Evolutionary conservation across 2,329 filamentous ascomycete species (phyloP).

Genomic region (Daldinia eschscholtzii): DNA sequence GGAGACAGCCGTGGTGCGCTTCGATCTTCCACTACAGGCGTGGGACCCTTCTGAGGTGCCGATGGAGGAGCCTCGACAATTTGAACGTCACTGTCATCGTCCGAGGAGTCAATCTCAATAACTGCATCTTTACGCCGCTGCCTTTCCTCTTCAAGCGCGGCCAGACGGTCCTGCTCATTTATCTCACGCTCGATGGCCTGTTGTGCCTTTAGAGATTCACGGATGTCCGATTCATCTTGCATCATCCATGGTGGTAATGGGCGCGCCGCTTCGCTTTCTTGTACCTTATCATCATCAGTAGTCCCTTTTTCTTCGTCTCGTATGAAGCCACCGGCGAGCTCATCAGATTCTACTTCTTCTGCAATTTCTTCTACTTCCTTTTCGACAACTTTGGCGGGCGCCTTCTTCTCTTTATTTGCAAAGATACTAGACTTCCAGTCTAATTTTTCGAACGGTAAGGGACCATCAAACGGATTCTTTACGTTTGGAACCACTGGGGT

Average conservation of each 20-base stretch:
- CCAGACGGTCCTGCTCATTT: constrained; percentile 72
- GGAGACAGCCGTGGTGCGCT: constrained; percentile 35
- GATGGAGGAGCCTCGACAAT: constrained; percentile 65
- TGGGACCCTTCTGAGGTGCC: constrained; percentile 49
- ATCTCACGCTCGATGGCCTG: constrained; percentile 69
- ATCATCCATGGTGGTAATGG: constrained; percentile 83
- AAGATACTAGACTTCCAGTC: constrained; percentile 75
- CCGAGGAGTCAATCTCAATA: constrained; percentile 73
- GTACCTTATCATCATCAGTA: constrained; percentile 71
- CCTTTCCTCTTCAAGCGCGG: constrained; percentile 67
- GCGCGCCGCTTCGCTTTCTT: constrained; percentile 59
- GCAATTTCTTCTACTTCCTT: constrained; percentile 25
- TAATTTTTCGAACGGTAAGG: constrained; percentile 91
- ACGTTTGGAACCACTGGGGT: constrained; percentile 62
- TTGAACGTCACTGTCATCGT: constrained; percentile 69
- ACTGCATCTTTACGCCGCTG: constrained; percentile 62
- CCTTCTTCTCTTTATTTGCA: constrained; percentile 56
- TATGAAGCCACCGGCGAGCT: constrained; percentile 56
- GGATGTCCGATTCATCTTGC: constrained; percentile 71
- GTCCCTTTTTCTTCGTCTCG: constrained; percentile 54
- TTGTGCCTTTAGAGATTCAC: constrained; percentile 71
- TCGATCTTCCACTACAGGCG: constrained; percentile 27
- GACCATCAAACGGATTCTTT: constrained; percentile 78
- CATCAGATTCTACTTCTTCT: constrained; percentile 33
- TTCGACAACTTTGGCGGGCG: constrained; percentile 40